Evolutionary conservation across 2,329 filamentous ascomycete species (phyloP).

Genomic region (Cordyceps farinosa): DNA sequence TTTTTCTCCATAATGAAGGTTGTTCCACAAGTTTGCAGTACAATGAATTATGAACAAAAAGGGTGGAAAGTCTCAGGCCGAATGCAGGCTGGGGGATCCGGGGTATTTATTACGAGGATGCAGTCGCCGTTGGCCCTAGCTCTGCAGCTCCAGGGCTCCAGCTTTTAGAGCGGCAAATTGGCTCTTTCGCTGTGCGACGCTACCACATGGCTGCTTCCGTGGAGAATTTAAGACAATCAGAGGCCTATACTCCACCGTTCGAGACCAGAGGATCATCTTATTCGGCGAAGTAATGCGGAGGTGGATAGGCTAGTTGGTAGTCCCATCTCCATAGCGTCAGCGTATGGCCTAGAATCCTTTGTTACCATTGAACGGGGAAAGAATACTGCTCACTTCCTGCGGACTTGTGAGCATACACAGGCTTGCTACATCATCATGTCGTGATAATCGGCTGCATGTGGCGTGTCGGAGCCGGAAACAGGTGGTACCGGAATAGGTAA

Average conservation of each 20-base stretch:
- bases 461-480: neutral
- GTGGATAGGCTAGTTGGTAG: neutral
- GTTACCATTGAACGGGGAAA: neutral
- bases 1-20: conserved; percentile 19
- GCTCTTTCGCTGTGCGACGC: neutral
- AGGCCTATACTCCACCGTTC: neutral
- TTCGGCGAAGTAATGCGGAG: conserved; percentile 5
- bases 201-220: neutral
- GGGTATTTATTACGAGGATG: conserved; percentile 5
- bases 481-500: neutral
- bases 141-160: neutral
- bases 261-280: neutral
- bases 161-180: neutral
- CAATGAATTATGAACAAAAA: neutral
- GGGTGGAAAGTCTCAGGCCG: neutral
- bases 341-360: neutral
- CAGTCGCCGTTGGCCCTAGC: neutral
- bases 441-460: neutral
- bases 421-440: neutral
- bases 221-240: neutral
- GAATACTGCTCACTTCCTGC: too few relatives aligned
- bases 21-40: neutral
- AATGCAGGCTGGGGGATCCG: neutral
- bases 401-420: neutral
- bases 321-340: conserved; percentile 2